Conservation (phyloP, 306 rosid genomes). For the Mimosa pudica region DNA sequence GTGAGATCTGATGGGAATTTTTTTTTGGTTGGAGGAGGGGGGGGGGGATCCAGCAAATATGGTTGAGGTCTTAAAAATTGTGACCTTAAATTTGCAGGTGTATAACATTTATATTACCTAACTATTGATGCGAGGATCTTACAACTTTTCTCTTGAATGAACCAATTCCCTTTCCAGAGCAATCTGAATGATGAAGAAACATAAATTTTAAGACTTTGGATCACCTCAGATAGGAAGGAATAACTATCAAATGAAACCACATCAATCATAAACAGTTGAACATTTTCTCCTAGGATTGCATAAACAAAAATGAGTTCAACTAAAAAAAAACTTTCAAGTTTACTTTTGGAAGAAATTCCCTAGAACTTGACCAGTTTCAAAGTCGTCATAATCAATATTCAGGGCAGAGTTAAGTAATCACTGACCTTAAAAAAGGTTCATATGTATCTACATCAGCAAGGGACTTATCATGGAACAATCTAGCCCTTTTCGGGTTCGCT, state of each 20-base stretch:
- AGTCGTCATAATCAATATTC: slow-evolving; percentile 17
- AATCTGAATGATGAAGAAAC: slow-evolving; percentile 61
- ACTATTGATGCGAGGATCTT: slow-evolving; percentile 82
- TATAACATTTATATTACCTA: slow-evolving; percentile 54
- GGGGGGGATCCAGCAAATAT: background rate
- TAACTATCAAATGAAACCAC: slow-evolving; percentile 17
- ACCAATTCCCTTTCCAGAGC: slow-evolving; percentile 98
- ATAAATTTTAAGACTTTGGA: slow-evolving; percentile 21
- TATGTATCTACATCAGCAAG: slow-evolving; percentile 77
- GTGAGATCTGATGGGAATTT: background rate
- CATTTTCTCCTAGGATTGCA: slow-evolving; percentile 4
- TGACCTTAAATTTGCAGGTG: slow-evolving; percentile 24
- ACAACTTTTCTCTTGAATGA: slow-evolving; percentile 95
- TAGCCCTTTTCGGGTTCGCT: slow-evolving; percentile 94
- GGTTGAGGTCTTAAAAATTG: slow-evolving; percentile 27
- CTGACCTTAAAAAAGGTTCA: slow-evolving; percentile 90
- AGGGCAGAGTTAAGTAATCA: slow-evolving; percentile 34
- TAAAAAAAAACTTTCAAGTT: background rate
- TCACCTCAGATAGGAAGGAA: background rate
- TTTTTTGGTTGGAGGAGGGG: too few species aligned
- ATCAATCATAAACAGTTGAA: background rate
- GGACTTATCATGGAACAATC: slow-evolving; percentile 79
- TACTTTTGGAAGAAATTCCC: background rate
- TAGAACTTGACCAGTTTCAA: background rate
- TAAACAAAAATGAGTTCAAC: background rate